phyloP scores from a whole-genome alignment of 2,329 filamentous ascomycete species.

The Diaporthe velutina region DNA sequence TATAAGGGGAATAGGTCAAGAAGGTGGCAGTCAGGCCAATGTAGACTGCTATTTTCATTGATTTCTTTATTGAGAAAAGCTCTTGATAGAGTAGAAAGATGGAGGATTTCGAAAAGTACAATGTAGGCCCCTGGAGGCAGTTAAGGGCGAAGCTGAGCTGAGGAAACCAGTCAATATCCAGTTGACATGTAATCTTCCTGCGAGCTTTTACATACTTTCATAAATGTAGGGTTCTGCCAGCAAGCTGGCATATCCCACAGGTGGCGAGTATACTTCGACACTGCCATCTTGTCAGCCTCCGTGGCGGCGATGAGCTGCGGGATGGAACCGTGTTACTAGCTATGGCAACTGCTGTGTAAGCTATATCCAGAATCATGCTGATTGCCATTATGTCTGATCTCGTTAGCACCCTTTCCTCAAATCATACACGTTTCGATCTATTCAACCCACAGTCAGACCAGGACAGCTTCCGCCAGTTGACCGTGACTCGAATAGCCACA shows the following conservation, averaged over 20 bases:
- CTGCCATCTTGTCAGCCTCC: neutral
- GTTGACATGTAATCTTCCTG: neutral
- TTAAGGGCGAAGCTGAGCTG: neutral
- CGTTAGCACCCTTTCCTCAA: neutral
- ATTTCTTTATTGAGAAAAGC: neutral
- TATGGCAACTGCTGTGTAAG: neutral
- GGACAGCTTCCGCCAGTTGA: neutral
- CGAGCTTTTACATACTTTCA: neutral
- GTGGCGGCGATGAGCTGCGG: neutral
- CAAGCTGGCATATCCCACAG: constrained; percentile 3
- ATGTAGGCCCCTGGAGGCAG: neutral
- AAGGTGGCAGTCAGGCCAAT: neutral
- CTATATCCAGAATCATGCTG: neutral
- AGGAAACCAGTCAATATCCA: neutral
- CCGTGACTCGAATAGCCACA: neutral
- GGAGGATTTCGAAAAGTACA: neutral
- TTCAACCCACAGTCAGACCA: constrained; percentile 9
- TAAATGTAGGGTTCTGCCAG: neutral
- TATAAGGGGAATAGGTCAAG: neutral
- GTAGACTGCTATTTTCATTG: neutral
- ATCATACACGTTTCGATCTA: neutral
- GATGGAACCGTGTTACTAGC: neutral
- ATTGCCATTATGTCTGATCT: neutral
- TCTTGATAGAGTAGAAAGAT: constrained; percentile 12
- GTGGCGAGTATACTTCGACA: constrained; percentile 2